Percentiles rank a stretch among this genome's conserved stretches.
These are phyloP conservation scores for Plantago major DNA, from an alignment of 257 asterid species.

Conservation along the genomic window DNA sequence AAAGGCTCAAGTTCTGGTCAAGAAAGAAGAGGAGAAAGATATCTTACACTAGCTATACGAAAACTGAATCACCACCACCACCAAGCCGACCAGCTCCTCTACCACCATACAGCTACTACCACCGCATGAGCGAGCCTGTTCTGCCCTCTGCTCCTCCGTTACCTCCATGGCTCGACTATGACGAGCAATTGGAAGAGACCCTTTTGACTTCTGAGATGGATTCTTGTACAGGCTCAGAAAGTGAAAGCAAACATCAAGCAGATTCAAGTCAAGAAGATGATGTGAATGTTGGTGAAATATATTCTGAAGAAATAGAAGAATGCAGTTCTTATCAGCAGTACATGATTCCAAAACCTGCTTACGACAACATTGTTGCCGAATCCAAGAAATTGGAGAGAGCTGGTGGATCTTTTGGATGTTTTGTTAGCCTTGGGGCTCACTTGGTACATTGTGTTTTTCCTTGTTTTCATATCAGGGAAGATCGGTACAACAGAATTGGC, in stretches of 20 bases:
- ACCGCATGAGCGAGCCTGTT: slow-evolving; percentile 29
- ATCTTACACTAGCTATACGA: neutral
- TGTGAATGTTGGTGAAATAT: slow-evolving; percentile 6
- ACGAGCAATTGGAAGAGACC: slow-evolving; percentile 28
- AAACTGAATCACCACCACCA: slow-evolving; percentile 27
- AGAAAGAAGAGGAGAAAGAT: slow-evolving; percentile 49
- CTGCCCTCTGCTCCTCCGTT: slow-evolving; percentile 73
- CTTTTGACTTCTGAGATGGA: slow-evolving; percentile 14
- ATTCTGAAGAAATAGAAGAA: neutral
- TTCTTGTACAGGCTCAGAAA: slow-evolving; percentile 6
- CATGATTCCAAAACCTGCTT: slow-evolving; percentile 29
- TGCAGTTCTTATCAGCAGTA: slow-evolving; percentile 28
- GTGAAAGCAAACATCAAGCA: slow-evolving; percentile 17
- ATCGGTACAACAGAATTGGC: neutral
- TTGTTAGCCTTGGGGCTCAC: slow-evolving; percentile 34
- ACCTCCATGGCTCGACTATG: slow-evolving; percentile 53
- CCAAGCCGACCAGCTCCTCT: slow-evolving; percentile 32
- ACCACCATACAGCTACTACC: slow-evolving; percentile 15
- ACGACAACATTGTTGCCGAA: slow-evolving; percentile 16
- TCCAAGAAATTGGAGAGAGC: slow-evolving; percentile 23
- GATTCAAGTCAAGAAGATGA: slow-evolving; percentile 10
- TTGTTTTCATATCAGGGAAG: slow-evolving; percentile 49
- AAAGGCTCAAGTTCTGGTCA: slow-evolving; percentile 69
- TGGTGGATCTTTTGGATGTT: slow-evolving; percentile 43
- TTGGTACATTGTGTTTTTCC: slow-evolving; percentile 52